Evolutionary conservation across 345 rosid species (phyloP), one percentile per base, ranked within the genome.

Genomic region (Eutrema yunnanense): DNA sequence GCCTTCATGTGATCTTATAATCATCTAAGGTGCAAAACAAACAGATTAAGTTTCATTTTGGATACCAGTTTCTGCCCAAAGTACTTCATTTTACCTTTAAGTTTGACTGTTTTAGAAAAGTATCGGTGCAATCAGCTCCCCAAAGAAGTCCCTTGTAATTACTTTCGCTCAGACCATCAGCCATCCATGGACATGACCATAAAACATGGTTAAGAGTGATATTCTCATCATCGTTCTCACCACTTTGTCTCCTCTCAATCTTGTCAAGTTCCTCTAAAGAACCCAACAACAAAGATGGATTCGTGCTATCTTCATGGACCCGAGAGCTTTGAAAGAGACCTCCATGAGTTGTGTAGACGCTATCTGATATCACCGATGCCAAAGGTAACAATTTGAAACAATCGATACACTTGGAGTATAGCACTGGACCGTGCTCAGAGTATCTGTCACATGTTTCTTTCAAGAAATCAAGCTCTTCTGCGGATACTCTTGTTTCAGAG

Each of bases 1-100:
- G 4, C 82, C 84, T 69, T 83, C 82, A 29, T 76, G 82, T 71
- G 84, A 83, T 71, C 83, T 79, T 76, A 79, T 83, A 67, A 83
- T 77, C 64, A 76, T 63, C 84, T 81, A 42, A 38, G 34, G 11
- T 62, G 61, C 34, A 62, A 19, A 73, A 63, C 41, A 52, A 71
- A 19, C 29, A 22, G 2, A 56, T 64, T 1, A 29, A 32, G 4
- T 71, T 12, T 36, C 49, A 42, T 22, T 41, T 7, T 26, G 3
- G 29, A 50, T 5, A 50, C 3, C 12, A 34, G 10, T 4, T 40
- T 51, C 19, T 42, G 4, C 36, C 32, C 8, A 33, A 37, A 64
- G 50, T 30, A 12, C 4, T 54, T 6, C 27, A 47, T 33, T 69
- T 52, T 52, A 79, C 84, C 81, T 76, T 83, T 55, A 83, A 77